Evolutionary conservation across 176 grass and related monocot species (phyloP).

Genomic region (Dactylis glomerata): DNA sequence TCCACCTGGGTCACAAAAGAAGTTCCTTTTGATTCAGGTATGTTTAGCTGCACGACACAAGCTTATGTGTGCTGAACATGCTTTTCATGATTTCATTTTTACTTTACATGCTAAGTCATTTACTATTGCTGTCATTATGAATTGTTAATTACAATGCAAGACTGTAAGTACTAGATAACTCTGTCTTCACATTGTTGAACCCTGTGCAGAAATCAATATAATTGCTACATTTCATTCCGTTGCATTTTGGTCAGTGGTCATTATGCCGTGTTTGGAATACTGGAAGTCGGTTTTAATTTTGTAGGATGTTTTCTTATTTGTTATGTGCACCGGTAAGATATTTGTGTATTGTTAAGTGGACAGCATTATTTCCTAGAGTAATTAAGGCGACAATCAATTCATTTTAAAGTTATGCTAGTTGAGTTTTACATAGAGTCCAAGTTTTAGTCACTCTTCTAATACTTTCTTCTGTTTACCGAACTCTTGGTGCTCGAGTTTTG

Average conservation of each 20-base stretch:
- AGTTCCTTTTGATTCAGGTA: conserved; percentile 88
- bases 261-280: background rate
- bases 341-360: background rate
- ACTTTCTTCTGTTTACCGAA: background rate
- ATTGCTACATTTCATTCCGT: background rate
- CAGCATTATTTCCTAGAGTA: too few relatives aligned
- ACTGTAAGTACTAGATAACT: background rate
- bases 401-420: background rate
- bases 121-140: background rate
- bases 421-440: background rate
- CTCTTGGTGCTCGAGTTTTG: background rate
- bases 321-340: background rate
- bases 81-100: background rate
- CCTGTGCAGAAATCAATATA: background rate
- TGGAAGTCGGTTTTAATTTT: background rate
- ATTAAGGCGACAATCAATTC: too few relatives aligned
- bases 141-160: background rate
- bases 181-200: background rate
- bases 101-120: background rate
- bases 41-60: background rate
- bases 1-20: conserved; percentile 40
- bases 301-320: background rate
- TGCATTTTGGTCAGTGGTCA: background rate
- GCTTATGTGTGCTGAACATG: background rate
- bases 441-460: background rate